Evolutionary conservation across 2,329 filamentous ascomycete genomes (phyloP).

Genomic region (Magnaporthiopsis poae): DNA sequence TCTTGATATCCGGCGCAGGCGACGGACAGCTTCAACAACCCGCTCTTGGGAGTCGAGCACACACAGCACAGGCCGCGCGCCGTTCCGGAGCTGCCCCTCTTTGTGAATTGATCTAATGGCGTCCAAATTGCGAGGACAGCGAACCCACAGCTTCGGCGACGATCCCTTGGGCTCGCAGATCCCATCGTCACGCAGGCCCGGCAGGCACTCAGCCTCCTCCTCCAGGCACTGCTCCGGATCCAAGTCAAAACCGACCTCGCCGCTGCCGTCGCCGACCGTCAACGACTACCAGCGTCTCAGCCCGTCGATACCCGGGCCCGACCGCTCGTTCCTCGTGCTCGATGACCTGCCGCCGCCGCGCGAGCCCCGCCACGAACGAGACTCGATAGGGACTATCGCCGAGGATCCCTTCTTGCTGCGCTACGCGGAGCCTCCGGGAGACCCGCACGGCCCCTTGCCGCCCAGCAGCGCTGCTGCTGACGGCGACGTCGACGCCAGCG

Average conservation of each 20-base stretch:
- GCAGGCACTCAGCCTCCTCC: conserved; percentile 2
- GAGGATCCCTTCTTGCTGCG: conserved; percentile 47
- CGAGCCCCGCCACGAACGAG: conserved; percentile 22
- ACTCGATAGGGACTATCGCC: conserved; percentile 43
- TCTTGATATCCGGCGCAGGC: not conserved
- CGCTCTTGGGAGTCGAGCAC: not conserved
- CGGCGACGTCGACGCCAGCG: conserved; percentile 16
- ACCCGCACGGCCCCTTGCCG: conserved; percentile 20
- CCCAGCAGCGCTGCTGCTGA: conserved; percentile 2
- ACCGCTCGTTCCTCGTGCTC: conserved; percentile 15
- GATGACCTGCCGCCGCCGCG: conserved; percentile 18
- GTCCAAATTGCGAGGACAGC: conserved; percentile 4
- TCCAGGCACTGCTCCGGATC: not conserved
- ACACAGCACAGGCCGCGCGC: not conserved
- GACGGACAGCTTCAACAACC: not conserved
- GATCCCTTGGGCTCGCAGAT: not conserved
- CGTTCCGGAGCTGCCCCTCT: not conserved
- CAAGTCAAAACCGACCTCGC: conserved; percentile 4
- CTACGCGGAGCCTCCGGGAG: conserved; percentile 25
- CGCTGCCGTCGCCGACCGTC: not conserved
- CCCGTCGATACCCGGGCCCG: not conserved
- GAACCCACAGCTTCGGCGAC: conserved; percentile 1
- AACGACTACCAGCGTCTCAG: not conserved
- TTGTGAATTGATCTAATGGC: not conserved
- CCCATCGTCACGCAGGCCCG: not conserved